Conservation (phyloP, 148 eudicot species). For the Beta vulgaris region DNA sequence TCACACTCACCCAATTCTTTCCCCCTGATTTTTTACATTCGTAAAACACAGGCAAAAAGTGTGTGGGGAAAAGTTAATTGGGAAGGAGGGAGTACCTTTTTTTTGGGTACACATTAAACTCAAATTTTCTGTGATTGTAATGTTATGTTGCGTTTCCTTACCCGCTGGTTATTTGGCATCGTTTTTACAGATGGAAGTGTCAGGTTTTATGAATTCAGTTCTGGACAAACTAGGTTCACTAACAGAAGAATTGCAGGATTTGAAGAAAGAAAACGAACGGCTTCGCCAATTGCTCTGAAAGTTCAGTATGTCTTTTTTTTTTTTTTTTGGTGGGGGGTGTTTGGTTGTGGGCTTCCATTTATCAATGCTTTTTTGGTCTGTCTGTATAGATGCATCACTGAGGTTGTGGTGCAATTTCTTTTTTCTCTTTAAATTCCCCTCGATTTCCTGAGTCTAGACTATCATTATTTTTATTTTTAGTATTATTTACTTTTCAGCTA, state of each 20-base stretch:
- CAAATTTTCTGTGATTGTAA: background rate
- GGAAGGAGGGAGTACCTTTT: too few species aligned
- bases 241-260: conserved; percentile 64
- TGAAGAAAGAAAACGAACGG: conserved; percentile 69
- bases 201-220: conserved; percentile 56
- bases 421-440: background rate
- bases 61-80: too few species aligned
- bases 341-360: background rate
- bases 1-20: too few species aligned
- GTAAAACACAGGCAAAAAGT: too few species aligned
- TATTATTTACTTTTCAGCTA: conserved; percentile 2
- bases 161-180: background rate
- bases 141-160: background rate
- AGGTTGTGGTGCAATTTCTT: background rate
- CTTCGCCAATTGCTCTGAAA: conserved; percentile 69
- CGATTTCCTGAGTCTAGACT: background rate
- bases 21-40: too few species aligned
- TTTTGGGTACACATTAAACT: too few species aligned
- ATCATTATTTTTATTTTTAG: background rate
- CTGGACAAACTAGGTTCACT: conserved; percentile 74
- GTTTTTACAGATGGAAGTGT: conserved; percentile 63
- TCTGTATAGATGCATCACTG: conserved; percentile 16
- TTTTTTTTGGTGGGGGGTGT: background rate
- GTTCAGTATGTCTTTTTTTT: background rate
- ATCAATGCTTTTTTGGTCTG: background rate